Conservation (phyloP, 495 filamentous ascomycete genomes). For the Penicillium egyptiacum region DNA sequence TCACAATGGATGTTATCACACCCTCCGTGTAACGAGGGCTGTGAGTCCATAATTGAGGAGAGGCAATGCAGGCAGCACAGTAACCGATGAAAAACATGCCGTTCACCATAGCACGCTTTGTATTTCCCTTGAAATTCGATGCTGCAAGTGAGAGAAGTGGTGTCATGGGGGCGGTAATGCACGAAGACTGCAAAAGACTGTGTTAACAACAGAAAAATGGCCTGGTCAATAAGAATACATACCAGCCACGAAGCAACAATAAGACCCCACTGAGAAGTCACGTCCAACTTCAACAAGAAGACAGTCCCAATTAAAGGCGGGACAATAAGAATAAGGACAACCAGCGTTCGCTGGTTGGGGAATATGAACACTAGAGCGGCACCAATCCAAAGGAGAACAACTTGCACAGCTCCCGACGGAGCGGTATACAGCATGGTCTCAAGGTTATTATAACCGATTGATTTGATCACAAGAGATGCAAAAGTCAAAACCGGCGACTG, state of each 20-base stretch:
- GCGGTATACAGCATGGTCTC: conserved; percentile 36
- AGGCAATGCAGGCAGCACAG: conserved; percentile 35
- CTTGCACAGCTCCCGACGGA: conserved; percentile 35
- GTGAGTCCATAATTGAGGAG: conserved; percentile 35
- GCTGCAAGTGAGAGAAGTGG: conserved; percentile 52
- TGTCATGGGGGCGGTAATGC: conserved; percentile 50
- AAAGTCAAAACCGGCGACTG: conserved; percentile 32
- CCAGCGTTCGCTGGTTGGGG: conserved; percentile 24
- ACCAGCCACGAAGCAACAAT: conserved; percentile 40
- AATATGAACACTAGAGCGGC: conserved; percentile 23
- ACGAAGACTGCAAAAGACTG: conserved; percentile 19
- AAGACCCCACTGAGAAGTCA: conserved; percentile 32
- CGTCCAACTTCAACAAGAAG: conserved; percentile 32
- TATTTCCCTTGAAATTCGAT: conserved; percentile 63
- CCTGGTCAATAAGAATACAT: conserved; percentile 6
- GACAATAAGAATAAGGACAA: conserved; percentile 26
- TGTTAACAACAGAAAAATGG: background rate
- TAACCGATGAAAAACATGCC: conserved; percentile 43
- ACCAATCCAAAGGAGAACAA: conserved; percentile 35
- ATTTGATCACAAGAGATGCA: conserved; percentile 38
- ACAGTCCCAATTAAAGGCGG: conserved; percentile 31
- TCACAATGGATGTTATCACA: conserved; percentile 31
- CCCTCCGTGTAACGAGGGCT: conserved; percentile 29
- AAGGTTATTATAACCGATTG: conserved; percentile 29
- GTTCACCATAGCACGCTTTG: conserved; percentile 55